These are phyloP conservation scores for Dryadomyces quercus-mongolicae DNA, from an alignment of 2,329 filamentous ascomycete genomes.

Conservation along the genomic window DNA sequence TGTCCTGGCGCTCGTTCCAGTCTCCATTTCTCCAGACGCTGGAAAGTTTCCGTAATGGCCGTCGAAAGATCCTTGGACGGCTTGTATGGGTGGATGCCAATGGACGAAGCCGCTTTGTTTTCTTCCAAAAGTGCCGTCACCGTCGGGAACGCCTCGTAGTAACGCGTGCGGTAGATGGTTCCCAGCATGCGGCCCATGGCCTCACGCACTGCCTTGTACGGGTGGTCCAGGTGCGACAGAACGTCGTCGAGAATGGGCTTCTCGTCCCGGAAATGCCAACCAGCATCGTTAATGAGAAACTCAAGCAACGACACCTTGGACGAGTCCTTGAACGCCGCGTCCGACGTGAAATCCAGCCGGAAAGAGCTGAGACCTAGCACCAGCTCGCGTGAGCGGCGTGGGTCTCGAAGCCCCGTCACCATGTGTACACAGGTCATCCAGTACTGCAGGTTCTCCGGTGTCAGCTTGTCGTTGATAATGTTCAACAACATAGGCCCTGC, in stretches of 20 bases:
- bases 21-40: slow-evolving; percentile 75
- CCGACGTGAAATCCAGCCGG: slow-evolving; percentile 84
- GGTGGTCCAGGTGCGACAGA: slow-evolving; percentile 83
- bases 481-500: slow-evolving; percentile 77
- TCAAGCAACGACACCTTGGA: slow-evolving; percentile 89
- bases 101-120: slow-evolving; percentile 69
- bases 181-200: slow-evolving; percentile 84
- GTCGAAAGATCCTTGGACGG: slow-evolving; percentile 61
- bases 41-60: slow-evolving; percentile 65
- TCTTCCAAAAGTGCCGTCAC: slow-evolving; percentile 62
- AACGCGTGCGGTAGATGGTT: slow-evolving; percentile 78
- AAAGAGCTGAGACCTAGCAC: slow-evolving; percentile 74
- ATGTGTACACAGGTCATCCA: slow-evolving; percentile 93
- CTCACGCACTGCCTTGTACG: slow-evolving; percentile 94
- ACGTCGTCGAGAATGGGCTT: slow-evolving; percentile 84
- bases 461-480: slow-evolving; percentile 83
- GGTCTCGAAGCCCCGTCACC: slow-evolving; percentile 78
- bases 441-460: slow-evolving; percentile 86
- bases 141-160: slow-evolving; percentile 85
- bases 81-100: slow-evolving; percentile 74
- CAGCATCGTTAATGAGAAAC: slow-evolving; percentile 73
- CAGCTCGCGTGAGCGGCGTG: slow-evolving; percentile 74
- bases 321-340: slow-evolving; percentile 97
- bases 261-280: slow-evolving; percentile 92
- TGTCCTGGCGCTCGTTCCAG: slow-evolving; percentile 73